These are phyloP conservation scores for Monosporascus sp. DNA, from an alignment of 2,329 filamentous ascomycete species.

Conservation along the genomic window DNA sequence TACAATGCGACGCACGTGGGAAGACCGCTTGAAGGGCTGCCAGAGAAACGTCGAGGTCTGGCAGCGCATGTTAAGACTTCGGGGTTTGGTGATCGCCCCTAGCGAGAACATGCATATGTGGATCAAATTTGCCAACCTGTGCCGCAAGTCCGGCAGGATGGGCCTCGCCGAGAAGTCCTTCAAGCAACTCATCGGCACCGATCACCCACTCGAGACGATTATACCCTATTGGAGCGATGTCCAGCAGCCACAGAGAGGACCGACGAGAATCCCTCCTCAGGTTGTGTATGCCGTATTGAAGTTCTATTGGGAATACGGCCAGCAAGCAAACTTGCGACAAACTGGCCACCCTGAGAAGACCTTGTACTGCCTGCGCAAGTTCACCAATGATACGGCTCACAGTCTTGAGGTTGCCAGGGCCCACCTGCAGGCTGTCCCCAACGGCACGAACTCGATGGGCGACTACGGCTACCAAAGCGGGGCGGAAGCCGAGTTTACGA, in stretches of 20 bases:
- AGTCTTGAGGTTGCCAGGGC: slow-evolving; percentile 48
- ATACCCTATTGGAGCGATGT: slow-evolving; percentile 54
- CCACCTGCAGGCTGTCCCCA: slow-evolving; percentile 40
- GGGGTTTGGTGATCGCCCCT: slow-evolving; percentile 85
- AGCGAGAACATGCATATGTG: slow-evolving; percentile 97
- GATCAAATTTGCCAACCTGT: slow-evolving; percentile 98
- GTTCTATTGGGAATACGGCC: slow-evolving; percentile 87
- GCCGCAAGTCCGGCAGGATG: slow-evolving; percentile 91
- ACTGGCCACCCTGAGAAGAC: slow-evolving; percentile 48
- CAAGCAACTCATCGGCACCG: slow-evolving; percentile 77
- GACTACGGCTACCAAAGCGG: slow-evolving; percentile 48
- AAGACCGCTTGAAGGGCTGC: slow-evolving; percentile 87
- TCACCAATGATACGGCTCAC: slow-evolving; percentile 55
- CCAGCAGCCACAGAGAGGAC: slow-evolving; percentile 27
- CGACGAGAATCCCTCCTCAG: slow-evolving; percentile 58
- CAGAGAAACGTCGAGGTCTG: slow-evolving; percentile 97
- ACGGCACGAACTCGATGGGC: slow-evolving; percentile 37
- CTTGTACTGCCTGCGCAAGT: slow-evolving; percentile 53
- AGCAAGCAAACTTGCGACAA: slow-evolving; percentile 43
- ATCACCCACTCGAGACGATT: slow-evolving; percentile 55
- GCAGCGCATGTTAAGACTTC: slow-evolving; percentile 95
- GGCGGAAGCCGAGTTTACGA: slow-evolving; percentile 39
- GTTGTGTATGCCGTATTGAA: slow-evolving; percentile 97
- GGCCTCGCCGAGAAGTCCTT: slow-evolving; percentile 93
- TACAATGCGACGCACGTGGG: slow-evolving; percentile 92